A percentile compares a stretch with the other conserved stretches of the same genome.
Conservation (phyloP, 1,139 yeast species). For the Yamadazyma blattariae region DNA sequence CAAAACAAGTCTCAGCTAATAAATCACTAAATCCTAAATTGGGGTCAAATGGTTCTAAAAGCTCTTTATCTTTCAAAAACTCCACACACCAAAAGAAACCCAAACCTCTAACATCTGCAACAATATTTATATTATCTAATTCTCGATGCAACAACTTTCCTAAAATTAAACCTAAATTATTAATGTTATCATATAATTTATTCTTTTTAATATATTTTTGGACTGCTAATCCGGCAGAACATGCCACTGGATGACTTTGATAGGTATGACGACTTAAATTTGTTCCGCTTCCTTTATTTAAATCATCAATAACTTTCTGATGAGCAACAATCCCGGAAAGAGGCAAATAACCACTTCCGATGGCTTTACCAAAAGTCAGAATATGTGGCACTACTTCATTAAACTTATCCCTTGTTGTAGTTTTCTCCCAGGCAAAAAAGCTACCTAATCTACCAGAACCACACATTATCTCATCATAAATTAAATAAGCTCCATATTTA, state of each 20-base stretch:
- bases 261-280: conserved; percentile 56
- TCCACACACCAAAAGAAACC: conserved; percentile 61
- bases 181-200: conserved; percentile 43
- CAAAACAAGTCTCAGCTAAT: conserved; percentile 32
- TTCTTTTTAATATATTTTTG: conserved; percentile 47
- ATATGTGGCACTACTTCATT: conserved; percentile 52
- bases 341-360: conserved; percentile 61
- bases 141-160: conserved; percentile 37
- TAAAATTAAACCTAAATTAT: conserved; percentile 43
- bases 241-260: conserved; percentile 54
- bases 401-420: conserved; percentile 13
- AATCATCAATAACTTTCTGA: conserved; percentile 42
- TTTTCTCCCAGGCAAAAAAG: conserved; percentile 45
- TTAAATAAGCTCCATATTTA: conserved; percentile 53
- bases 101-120: conserved; percentile 56
- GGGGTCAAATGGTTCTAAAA: conserved; percentile 44
- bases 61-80: conserved; percentile 45
- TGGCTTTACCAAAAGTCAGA: conserved; percentile 59
- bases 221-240: conserved; percentile 54
- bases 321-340: conserved; percentile 57
- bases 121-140: conserved; percentile 26
- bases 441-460: conserved; percentile 50
- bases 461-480: conserved; percentile 63
- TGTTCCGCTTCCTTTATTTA: conserved; percentile 39
- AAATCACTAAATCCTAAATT: conserved; percentile 27